Conservation (phyloP, 345 rosid genomes). For the Moringa oleifera region DNA sequence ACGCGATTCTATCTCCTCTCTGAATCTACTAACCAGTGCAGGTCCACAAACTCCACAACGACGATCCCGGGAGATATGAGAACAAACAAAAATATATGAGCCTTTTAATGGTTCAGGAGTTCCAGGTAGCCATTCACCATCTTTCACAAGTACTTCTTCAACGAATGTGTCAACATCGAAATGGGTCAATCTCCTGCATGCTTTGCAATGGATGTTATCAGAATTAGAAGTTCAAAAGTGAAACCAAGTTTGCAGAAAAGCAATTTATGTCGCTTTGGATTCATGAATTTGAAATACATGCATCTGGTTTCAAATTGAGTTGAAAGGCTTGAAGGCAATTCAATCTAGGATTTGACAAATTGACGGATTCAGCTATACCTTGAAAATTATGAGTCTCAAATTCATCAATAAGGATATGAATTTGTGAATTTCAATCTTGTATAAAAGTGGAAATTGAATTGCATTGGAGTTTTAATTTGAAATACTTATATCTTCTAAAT, state of each 20-base stretch:
- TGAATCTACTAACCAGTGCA: slow-evolving; percentile 65
- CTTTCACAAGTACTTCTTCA: slow-evolving; percentile 95
- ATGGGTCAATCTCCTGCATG: slow-evolving; percentile 96
- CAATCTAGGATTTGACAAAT: too few relatives aligned
- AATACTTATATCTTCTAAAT: too few relatives aligned
- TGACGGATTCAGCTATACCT: too few relatives aligned
- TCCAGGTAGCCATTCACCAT: slow-evolving; percentile 92
- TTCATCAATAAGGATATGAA: too few relatives aligned
- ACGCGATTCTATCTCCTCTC: slow-evolving; percentile 69
- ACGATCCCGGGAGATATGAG: slow-evolving; percentile 85
- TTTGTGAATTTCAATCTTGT: too few relatives aligned
- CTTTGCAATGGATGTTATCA: slow-evolving; percentile 15
- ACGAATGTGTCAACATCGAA: slow-evolving; percentile 98
- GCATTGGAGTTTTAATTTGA: too few relatives aligned
- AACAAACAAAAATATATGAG: slow-evolving; percentile 83
- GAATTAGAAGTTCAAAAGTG: slow-evolving; percentile 8
- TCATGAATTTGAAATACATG: too few relatives aligned
- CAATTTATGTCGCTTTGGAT: too few relatives aligned
- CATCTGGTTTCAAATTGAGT: too few relatives aligned
- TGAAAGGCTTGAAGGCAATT: too few relatives aligned
- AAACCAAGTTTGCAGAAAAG: neutral
- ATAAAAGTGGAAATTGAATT: too few relatives aligned
- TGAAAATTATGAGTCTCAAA: too few relatives aligned
- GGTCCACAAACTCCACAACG: slow-evolving; percentile 98
- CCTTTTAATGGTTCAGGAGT: slow-evolving; percentile 80